phyloP scores from a whole-genome alignment of 306 rosid genomes.

The Carpinus fangiana region DNA sequence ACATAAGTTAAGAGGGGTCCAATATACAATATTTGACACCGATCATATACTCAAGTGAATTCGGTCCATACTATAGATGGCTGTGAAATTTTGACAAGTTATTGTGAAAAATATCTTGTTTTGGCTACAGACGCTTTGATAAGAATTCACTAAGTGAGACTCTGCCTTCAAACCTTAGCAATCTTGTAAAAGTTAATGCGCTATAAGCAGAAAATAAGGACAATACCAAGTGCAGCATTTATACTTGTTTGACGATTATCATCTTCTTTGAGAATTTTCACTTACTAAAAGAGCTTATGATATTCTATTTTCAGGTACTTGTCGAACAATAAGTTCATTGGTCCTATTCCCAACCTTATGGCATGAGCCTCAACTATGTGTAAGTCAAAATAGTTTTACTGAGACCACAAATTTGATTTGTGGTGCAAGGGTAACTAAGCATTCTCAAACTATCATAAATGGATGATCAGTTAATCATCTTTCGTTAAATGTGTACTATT shows the following conservation, averaged over 20 bases:
- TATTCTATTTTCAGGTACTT: slow-evolving; percentile 43
- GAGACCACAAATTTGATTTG: not conserved
- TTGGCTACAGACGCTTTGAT: slow-evolving; percentile 59
- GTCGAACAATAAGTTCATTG: too few relatives aligned
- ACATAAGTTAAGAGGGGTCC: too few relatives aligned
- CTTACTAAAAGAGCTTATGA: not conserved
- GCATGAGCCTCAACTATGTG: slow-evolving; percentile 51
- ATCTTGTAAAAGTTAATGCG: slow-evolving; percentile 36
- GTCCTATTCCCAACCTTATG: slow-evolving; percentile 53
- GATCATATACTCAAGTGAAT: slow-evolving; percentile 21
- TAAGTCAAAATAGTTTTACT: slow-evolving; percentile 25
- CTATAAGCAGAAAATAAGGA: slow-evolving; percentile 47
- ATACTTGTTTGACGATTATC: not conserved
- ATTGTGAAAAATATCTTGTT: slow-evolving; percentile 15
- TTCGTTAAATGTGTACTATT: too few relatives aligned
- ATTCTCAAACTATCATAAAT: not conserved
- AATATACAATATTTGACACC: too few relatives aligned
- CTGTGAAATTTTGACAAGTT: not conserved
- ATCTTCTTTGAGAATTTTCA: not conserved
- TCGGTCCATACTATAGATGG: not conserved
- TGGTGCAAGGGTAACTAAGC: not conserved
- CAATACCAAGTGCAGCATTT: not conserved
- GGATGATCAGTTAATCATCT: not conserved
- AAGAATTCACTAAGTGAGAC: slow-evolving; percentile 37
- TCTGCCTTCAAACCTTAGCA: slow-evolving; percentile 49